phyloP scores from a whole-genome alignment of 2,329 filamentous ascomycete genomes.

The Cladorrhinum sp. region DNA sequence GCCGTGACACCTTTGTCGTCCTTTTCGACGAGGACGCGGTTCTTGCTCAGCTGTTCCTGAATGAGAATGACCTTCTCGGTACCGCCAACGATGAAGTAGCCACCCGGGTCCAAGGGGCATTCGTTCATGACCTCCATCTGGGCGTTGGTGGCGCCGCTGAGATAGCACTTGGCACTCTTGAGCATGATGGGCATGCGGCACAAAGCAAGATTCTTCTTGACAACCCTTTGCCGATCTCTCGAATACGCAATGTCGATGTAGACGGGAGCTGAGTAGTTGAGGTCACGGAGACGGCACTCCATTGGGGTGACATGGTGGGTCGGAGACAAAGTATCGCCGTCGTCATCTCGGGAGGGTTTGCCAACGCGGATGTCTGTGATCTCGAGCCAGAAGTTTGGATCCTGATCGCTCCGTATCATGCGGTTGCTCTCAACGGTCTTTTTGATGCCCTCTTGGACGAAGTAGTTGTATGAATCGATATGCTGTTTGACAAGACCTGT shows the following conservation, averaged over 20 bases:
- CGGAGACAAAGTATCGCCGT: slow-evolving; percentile 61
- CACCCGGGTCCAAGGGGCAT: slow-evolving; percentile 91
- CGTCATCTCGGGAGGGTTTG: slow-evolving; percentile 73
- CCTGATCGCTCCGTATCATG: slow-evolving; percentile 84
- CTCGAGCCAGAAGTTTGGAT: slow-evolving; percentile 89
- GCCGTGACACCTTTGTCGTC: slow-evolving; percentile 86
- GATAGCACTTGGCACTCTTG: slow-evolving; percentile 87
- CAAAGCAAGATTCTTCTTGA: slow-evolving; percentile 73
- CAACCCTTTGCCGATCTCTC: slow-evolving; percentile 71
- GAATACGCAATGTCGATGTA: slow-evolving; percentile 89
- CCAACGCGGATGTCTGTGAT: slow-evolving; percentile 89
- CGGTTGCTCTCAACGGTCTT: slow-evolving; percentile 93
- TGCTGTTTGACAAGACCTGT: slow-evolving; percentile 46
- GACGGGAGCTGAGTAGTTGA: slow-evolving; percentile 96
- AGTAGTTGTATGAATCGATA: slow-evolving; percentile 98
- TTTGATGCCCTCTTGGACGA: slow-evolving; percentile 93
- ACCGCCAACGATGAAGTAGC: slow-evolving; percentile 96
- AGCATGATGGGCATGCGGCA: slow-evolving; percentile 96
- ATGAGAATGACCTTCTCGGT: slow-evolving; percentile 99
- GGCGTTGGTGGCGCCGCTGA: slow-evolving; percentile 77
- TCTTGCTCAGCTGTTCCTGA: slow-evolving; percentile 98
- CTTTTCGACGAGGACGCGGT: slow-evolving; percentile 94
- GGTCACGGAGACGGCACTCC: slow-evolving; percentile 92
- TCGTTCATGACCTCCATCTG: slow-evolving; percentile 93
- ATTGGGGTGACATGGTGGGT: slow-evolving; percentile 78